Conservation (phyloP, 306 rosid genomes). For the Macrotyloma uniflorum region DNA sequence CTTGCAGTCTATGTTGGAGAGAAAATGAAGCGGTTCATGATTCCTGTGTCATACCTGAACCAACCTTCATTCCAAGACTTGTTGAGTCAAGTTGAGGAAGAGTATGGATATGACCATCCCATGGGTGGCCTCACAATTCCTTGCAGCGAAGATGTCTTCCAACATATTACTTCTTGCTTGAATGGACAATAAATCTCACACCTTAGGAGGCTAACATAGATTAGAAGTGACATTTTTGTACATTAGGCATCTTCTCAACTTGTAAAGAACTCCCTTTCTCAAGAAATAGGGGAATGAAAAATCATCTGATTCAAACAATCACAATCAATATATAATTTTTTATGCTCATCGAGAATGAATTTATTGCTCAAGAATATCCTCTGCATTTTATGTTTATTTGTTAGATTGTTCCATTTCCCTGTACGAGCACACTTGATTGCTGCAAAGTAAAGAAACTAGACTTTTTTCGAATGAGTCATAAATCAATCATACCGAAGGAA, state of each 20-base stretch:
- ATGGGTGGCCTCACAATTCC: constrained; percentile 56
- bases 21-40: constrained; percentile 43
- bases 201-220: background rate
- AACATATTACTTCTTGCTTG: constrained; percentile 34
- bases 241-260: background rate
- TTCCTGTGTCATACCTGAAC: constrained; percentile 51
- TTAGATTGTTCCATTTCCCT: background rate
- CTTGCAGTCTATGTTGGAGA: constrained; percentile 56
- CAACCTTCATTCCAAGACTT: constrained; percentile 48
- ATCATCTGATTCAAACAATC: background rate
- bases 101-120: constrained; percentile 56
- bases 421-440: background rate
- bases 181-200: background rate
- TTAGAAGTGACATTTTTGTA: constrained; percentile 13
- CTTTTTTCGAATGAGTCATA: background rate
- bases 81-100: constrained; percentile 39
- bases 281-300: background rate
- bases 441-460: background rate
- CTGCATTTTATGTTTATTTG: background rate
- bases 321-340: background rate
- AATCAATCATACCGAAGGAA: background rate
- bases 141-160: constrained; percentile 39
- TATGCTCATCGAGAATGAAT: background rate
- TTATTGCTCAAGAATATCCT: background rate
- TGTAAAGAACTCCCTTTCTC: background rate